These are phyloP conservation scores for Kalaharituber pfeilii DNA, from an alignment of 2,329 filamentous ascomycete species.

Conservation along the genomic window DNA sequence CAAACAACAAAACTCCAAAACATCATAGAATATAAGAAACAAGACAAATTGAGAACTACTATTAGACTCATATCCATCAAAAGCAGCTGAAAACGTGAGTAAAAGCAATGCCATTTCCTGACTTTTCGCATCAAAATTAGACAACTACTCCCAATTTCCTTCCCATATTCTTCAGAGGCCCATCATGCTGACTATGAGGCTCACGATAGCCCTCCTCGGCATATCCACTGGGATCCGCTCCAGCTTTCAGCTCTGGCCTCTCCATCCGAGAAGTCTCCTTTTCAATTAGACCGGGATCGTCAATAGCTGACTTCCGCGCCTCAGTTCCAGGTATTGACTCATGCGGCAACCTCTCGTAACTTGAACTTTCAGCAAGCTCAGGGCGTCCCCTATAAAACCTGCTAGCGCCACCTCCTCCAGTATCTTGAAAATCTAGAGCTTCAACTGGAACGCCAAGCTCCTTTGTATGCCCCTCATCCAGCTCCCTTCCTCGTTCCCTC, in stretches of 20 bases:
- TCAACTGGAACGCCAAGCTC: neutral
- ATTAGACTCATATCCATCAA: neutral
- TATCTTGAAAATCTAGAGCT: neutral
- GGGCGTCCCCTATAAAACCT: neutral
- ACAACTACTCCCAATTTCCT: neutral
- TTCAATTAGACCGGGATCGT: neutral
- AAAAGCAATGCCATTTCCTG: neutral
- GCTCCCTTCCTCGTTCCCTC: neutral
- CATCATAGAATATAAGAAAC: neutral
- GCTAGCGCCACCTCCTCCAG: neutral
- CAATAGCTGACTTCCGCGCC: no score
- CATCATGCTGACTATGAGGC: neutral
- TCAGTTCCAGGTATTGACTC: no score
- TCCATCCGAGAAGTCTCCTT: neutral
- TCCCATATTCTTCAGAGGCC: neutral
- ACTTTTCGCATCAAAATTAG: neutral
- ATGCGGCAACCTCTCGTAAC: neutral
- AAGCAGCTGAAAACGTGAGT: neutral
- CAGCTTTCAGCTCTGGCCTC: neutral
- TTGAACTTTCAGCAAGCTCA: neutral
- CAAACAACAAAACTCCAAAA: neutral
- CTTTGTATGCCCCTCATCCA: neutral
- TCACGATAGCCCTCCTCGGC: no score
- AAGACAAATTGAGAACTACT: neutral
- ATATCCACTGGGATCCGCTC: neutral